Conservation (phyloP, 164 flowering plant genomes). For the Sedum album region DNA sequence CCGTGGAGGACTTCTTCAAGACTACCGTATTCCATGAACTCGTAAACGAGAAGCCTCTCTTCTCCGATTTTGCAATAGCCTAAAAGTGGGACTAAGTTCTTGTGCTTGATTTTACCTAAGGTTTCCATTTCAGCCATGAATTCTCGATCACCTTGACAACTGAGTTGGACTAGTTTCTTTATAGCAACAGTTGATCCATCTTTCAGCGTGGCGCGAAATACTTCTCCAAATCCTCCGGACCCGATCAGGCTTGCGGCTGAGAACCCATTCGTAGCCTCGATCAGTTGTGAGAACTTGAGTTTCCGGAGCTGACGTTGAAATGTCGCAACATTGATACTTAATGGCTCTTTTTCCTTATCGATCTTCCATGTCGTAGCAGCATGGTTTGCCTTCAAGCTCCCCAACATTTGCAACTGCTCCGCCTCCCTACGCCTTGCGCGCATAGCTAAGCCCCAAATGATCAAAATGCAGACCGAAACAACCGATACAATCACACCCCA, state of each 20-base stretch:
- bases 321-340: slow-evolving; percentile 73
- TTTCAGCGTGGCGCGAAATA: slow-evolving; percentile 55
- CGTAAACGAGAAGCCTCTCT: slow-evolving; percentile 61
- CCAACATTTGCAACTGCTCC: slow-evolving; percentile 59
- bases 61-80: slow-evolving; percentile 77
- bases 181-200: slow-evolving; percentile 68
- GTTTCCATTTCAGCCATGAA: slow-evolving; percentile 87
- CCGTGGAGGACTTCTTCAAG: slow-evolving; percentile 64
- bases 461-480: slow-evolving; percentile 51
- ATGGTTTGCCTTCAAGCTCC: slow-evolving; percentile 47
- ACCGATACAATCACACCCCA: slow-evolving; percentile 58
- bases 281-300: slow-evolving; percentile 57
- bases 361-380: slow-evolving; percentile 89
- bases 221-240: slow-evolving; percentile 68
- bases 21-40: slow-evolving; percentile 65
- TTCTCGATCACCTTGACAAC: slow-evolving; percentile 65
- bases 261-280: slow-evolving; percentile 69
- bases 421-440: slow-evolving; percentile 55
- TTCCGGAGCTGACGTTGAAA: slow-evolving; percentile 55
- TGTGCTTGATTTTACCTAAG: slow-evolving; percentile 63
- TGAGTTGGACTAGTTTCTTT: slow-evolving; percentile 52
- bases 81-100: slow-evolving; percentile 50
- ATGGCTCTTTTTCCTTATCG: slow-evolving; percentile 76
- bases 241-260: slow-evolving; percentile 64
- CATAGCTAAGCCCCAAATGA: slow-evolving; percentile 71